A percentile compares a stretch with the other conserved stretches of the same genome.
Conservation (phyloP, 2,329 filamentous ascomycete genomes). For the Diaporthe vaccinii region DNA sequence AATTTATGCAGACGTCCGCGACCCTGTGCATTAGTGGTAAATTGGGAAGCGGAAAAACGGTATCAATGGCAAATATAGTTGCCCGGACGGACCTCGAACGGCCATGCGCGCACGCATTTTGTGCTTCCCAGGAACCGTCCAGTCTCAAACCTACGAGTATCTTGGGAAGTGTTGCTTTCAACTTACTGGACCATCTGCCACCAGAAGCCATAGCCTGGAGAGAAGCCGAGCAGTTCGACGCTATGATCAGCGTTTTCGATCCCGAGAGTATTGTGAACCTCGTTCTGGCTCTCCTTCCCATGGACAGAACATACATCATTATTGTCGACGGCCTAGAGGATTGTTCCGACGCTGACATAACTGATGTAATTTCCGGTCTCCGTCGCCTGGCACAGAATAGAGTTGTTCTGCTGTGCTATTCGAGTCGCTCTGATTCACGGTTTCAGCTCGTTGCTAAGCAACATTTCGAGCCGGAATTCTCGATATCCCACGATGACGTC, state of each 20-base stretch:
- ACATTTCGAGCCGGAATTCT: neutral
- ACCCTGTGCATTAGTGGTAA: slow-evolving; percentile 8
- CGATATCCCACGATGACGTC: neutral
- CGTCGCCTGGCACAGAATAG: neutral
- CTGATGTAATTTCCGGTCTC: neutral
- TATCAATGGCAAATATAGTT: slow-evolving; percentile 34
- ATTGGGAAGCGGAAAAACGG: slow-evolving; percentile 34
- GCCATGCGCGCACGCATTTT: slow-evolving; percentile 29
- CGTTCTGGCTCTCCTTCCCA: neutral
- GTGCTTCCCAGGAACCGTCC: neutral
- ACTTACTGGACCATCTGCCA: neutral
- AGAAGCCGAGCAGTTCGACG: neutral
- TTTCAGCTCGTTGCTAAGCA: neutral
- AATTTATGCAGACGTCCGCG: neutral
- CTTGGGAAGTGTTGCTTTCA: slow-evolving; percentile 27
- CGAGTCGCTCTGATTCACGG: slow-evolving; percentile 6
- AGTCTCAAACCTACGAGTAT: slow-evolving; percentile 4
- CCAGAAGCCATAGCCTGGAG: neutral
- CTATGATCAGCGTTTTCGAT: neutral
- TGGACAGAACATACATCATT: neutral
- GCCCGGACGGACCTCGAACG: neutral
- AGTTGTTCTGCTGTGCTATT: slow-evolving; percentile 14
- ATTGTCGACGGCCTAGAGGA: slow-evolving; percentile 10
- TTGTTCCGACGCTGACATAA: neutral
- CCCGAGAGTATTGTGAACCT: slow-evolving; percentile 10